A percentile compares a stretch with the other conserved stretches of the same genome.
phyloP scores from a whole-genome alignment of 176 grass and related monocot species.

The Raddia distichophylla region DNA sequence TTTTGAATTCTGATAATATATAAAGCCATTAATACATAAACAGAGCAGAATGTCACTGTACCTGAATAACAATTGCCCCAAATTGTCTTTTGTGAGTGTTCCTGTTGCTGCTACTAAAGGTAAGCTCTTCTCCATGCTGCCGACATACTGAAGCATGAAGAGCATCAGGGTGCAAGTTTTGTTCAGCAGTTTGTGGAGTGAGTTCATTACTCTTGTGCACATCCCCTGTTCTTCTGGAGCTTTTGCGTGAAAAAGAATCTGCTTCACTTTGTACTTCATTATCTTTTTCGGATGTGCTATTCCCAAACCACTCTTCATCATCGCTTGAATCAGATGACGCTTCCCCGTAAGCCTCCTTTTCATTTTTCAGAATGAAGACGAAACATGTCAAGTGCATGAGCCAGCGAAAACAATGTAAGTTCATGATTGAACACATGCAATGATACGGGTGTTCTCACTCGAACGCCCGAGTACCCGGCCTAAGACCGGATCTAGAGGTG shows the following conservation, averaged over 20 bases:
- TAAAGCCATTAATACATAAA: conserved; percentile 7
- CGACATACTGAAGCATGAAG: conserved; percentile 37
- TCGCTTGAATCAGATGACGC: conserved; percentile 60
- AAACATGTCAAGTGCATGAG: conserved; percentile 43
- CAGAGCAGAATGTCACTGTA: conserved; percentile 21
- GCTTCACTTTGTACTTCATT: conserved; percentile 46
- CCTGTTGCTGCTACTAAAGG: conserved; percentile 43
- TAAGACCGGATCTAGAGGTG: too few relatives aligned
- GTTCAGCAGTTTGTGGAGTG: conserved; percentile 1
- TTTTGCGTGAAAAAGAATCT: conserved; percentile 30
- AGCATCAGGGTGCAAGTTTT: conserved; percentile 23
- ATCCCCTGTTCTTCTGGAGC: conserved; percentile 12
- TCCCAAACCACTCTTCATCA: conserved; percentile 79
- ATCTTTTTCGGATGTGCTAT: conserved; percentile 35
- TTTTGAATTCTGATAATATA: not conserved
- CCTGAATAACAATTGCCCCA: conserved; percentile 50
- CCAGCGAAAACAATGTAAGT: not conserved
- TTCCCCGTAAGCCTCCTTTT: conserved; percentile 66
- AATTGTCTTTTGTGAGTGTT: conserved; percentile 26
- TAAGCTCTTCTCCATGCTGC: conserved; percentile 24
- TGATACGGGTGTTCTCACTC: too few relatives aligned
- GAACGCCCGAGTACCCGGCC: too few relatives aligned
- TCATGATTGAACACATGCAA: conserved; percentile 7
- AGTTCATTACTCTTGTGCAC: conserved; percentile 21
- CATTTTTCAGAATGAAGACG: conserved; percentile 54